Evolutionary conservation across 192 early-diverging fungal genomes (phyloP), one percentile per base, ranked within the genome.

Genomic region (Rhizophlyctis rosea): DNA sequence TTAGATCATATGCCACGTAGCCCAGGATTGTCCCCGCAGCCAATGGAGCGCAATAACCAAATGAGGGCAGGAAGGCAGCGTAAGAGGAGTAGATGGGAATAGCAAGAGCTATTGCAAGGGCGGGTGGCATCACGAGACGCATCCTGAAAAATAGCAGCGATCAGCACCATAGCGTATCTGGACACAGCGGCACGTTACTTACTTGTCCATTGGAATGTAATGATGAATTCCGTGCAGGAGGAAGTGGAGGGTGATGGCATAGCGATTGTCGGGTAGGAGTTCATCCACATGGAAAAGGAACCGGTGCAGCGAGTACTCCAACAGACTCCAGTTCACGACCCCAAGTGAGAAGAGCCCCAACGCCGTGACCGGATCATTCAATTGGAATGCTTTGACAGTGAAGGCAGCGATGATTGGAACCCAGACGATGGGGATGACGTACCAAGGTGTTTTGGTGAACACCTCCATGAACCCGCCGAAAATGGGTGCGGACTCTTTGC

Each of bases 91-190:
- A 88, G 47, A 91, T 70, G 52, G 86, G 89, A 50, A 73, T 57
- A 1, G 86, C 81, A n/a, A 98, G 76, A 9, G 77, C 69, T 32
- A 90, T 64, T 0, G 76, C 87, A 31, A 97, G 83, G 23, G 86
- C 90, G 24, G 95, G 93, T 13, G 95, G 95, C 91, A 96, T 94
- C 4, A 98, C 95, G n/a, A 98, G 86, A 9, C 95, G 87, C 76
- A 94, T 65, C 69, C 88, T 90, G 66, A 24, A 52, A 21, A 39
- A 61, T 33, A 66, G 34, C 30, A 67, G 33, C 34, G 18, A 24
- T 14, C 25, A 3, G 7, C 25, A 47, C 25, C 5, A 1, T 2
- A 57, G 13, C n/a, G 27, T 32, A 49, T 35, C 34, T 33, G 34
- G 31, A 63, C 2, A 14, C 18, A 56, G 34, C 51, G 51, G 47